Percentiles rank a stretch among this genome's conserved stretches.
Conservation (phyloP, 306 rosid genomes). For the Biancaea sappan region DNA sequence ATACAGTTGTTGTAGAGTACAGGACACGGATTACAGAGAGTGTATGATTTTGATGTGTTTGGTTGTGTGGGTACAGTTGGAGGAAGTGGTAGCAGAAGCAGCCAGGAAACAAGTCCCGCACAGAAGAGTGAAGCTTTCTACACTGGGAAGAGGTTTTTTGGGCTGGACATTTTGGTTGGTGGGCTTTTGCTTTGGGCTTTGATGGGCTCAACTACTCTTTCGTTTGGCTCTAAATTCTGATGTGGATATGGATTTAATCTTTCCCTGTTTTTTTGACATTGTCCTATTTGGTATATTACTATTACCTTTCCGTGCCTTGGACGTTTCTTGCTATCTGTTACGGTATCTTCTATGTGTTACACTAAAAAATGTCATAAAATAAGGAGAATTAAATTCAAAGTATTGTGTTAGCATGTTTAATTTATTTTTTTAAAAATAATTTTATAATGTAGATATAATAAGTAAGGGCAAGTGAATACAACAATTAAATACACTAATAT, state of each 20-base stretch:
- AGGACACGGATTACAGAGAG: no score
- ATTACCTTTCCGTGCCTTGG: background rate
- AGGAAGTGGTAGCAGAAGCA: constrained; percentile 20
- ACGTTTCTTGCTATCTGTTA: background rate
- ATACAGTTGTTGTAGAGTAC: no score
- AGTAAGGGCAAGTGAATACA: no score
- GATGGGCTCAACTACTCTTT: constrained; percentile 19
- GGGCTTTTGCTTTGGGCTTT: constrained; percentile 42
- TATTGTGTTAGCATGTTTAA: no score
- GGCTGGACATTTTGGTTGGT: background rate
- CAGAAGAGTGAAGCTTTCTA: constrained; percentile 42
- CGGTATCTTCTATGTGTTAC: no score
- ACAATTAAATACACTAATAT: no score
- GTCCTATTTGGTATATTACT: no score
- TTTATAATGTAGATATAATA: no score
- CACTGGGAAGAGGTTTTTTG: constrained; percentile 29
- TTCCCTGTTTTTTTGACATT: no score
- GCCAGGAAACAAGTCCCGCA: constrained; percentile 27
- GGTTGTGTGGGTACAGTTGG: background rate
- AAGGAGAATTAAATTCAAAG: no score
- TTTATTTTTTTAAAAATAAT: no score
- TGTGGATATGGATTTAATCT: constrained; percentile 1
- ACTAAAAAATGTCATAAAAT: no score
- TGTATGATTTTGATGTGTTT: background rate
- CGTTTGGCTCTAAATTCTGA: background rate